phyloP scores from a whole-genome alignment of 1,284 basidiomycete species.

The Athelia sp. region DNA sequence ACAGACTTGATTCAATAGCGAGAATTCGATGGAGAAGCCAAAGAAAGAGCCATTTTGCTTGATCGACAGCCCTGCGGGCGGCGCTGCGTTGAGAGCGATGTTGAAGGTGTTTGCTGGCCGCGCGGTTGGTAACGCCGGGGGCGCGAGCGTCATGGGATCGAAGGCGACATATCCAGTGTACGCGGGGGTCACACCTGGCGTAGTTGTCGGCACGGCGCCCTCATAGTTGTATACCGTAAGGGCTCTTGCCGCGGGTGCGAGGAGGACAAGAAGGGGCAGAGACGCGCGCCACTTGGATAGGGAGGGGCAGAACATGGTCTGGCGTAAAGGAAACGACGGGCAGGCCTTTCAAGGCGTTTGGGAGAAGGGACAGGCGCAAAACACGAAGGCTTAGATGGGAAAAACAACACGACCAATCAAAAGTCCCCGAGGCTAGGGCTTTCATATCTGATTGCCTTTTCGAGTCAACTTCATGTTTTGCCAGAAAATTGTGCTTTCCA shows the following conservation, averaged over 20 bases:
- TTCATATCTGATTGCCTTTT: too few species aligned
- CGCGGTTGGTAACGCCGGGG: conserved; percentile 4
- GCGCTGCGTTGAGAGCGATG: background rate
- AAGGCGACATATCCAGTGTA: conserved; percentile 5
- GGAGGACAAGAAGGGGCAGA: background rate
- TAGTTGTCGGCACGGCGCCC: background rate
- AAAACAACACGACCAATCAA: too few species aligned
- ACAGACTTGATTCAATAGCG: conserved; percentile 42
- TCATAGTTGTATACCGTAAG: conserved; percentile 8
- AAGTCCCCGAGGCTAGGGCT: too few species aligned
- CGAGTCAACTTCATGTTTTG: too few species aligned
- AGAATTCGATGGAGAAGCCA: conserved; percentile 54
- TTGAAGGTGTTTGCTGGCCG: conserved; percentile 20
- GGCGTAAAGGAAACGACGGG: background rate
- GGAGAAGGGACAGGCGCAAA: background rate
- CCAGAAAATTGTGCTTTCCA: too few species aligned
- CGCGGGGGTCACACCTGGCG: background rate
- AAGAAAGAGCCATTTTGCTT: conserved; percentile 42
- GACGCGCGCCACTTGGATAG: too few species aligned
- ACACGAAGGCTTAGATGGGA: too few species aligned
- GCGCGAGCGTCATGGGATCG: conserved; percentile 4
- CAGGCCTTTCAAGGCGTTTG: background rate
- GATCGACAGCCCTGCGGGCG: conserved; percentile 25
- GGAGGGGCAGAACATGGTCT: too few species aligned
- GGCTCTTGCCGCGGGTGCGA: conserved; percentile 1